A percentile compares a stretch with the other conserved stretches of the same genome.
phyloP scores from a whole-genome alignment of 371 early-diverging fungal genomes.

The Nematocida ausubeli region DNA sequence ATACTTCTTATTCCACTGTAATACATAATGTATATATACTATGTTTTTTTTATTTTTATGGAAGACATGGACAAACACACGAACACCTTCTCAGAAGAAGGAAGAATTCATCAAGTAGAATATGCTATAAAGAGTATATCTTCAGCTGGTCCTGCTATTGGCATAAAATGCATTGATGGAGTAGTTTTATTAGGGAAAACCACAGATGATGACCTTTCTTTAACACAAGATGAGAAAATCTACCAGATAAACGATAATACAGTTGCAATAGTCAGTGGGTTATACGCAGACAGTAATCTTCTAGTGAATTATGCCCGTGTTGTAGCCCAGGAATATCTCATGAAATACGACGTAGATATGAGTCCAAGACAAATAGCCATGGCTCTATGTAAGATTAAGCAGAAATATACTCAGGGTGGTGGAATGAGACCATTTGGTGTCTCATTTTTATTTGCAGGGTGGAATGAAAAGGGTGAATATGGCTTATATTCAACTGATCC shows the following conservation, averaged over 20 bases:
- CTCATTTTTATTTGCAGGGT: slow-evolving; percentile 87
- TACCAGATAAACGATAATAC: slow-evolving; percentile 75
- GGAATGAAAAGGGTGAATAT: slow-evolving; percentile 79
- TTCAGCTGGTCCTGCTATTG: slow-evolving; percentile 88
- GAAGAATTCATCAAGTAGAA: slow-evolving; percentile 95
- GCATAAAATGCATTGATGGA: slow-evolving; percentile 80
- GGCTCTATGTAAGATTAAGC: slow-evolving; percentile 85
- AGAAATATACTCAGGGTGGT: slow-evolving; percentile 94
- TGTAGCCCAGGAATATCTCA: slow-evolving; percentile 80
- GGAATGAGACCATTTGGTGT: slow-evolving; percentile 97
- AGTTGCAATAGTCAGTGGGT: slow-evolving; percentile 90
- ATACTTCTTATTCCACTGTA: too few species aligned
- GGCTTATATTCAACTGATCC: slow-evolving; percentile 95
- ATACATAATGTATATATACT: neutral
- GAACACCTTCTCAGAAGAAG: slow-evolving; percentile 70
- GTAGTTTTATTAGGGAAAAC: slow-evolving; percentile 92
- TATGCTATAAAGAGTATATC: slow-evolving; percentile 98
- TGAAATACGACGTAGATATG: slow-evolving; percentile 78
- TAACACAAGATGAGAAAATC: slow-evolving; percentile 80
- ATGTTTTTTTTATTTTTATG: slow-evolving; percentile 46
- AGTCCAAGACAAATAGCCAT: slow-evolving; percentile 87
- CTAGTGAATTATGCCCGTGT: slow-evolving; percentile 81
- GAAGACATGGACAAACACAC: slow-evolving; percentile 52
- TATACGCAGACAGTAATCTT: slow-evolving; percentile 91
- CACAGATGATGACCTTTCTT: slow-evolving; percentile 71